Evolutionary conservation across 805 yeast genomes (phyloP).

Genomic region (Metschnikowia dekortorum): DNA sequence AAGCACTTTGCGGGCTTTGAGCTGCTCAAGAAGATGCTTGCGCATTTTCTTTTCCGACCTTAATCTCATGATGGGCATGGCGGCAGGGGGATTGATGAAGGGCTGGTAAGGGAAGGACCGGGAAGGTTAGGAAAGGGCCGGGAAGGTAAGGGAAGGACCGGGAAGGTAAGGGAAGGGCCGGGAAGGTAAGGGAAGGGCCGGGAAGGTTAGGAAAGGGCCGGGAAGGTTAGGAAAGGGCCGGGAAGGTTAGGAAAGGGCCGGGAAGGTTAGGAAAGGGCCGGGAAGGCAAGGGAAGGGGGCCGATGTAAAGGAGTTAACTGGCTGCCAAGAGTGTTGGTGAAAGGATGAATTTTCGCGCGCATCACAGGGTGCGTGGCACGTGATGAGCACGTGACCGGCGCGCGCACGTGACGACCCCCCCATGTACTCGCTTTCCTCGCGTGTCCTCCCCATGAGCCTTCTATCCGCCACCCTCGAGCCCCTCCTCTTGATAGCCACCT

Average conservation of each 20-base stretch:
- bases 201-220: no score
- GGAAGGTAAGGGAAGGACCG: no score
- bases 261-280: no score
- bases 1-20: conserved; percentile 38
- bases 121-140: no score
- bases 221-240: no score
- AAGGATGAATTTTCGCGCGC: neutral
- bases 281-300: no score
- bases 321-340: neutral
- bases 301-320: no score
- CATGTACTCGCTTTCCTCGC: neutral
- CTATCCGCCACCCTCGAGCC: conserved; percentile 1
- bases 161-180: no score
- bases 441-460: conserved; percentile 1
- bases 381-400: neutral
- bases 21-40: conserved; percentile 42
- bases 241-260: no score
- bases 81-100: neutral
- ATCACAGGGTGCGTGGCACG: neutral
- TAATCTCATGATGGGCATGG: conserved; percentile 34
- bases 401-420: neutral
- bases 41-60: conserved; percentile 46
- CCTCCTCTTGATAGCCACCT: conserved; percentile 13
- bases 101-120: no score
- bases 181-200: no score